These are phyloP conservation scores for Coemansia sp. DNA, from an alignment of 192 early-diverging fungal genomes.

Conservation along the genomic window DNA sequence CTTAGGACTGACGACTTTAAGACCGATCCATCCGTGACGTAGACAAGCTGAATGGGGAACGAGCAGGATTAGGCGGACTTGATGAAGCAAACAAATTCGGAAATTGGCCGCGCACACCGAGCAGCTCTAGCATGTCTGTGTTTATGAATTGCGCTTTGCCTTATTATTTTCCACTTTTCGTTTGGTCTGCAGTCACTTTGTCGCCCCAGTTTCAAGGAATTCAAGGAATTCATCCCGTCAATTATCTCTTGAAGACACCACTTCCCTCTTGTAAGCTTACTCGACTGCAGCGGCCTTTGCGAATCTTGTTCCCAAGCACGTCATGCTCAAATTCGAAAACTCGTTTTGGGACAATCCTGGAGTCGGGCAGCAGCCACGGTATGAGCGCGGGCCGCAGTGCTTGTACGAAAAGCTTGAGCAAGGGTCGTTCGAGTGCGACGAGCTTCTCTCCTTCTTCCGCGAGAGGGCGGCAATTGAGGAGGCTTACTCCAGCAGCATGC, in stretches of 20 bases:
- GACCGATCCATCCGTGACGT: too few relatives aligned
- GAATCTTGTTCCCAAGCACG: not conserved
- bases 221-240: too few relatives aligned
- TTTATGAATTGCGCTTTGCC: not conserved
- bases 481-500: constrained; percentile 40
- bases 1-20: too few relatives aligned
- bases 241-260: too few relatives aligned
- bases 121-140: too few relatives aligned
- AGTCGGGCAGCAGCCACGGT: constrained; percentile 38
- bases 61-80: too few relatives aligned
- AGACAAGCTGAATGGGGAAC: not conserved
- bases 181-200: not conserved
- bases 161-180: not conserved
- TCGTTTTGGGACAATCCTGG: constrained; percentile 54
- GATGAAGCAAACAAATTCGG: too few relatives aligned
- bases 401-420: constrained; percentile 50
- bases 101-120: too few relatives aligned
- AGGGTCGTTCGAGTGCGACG: constrained; percentile 41
- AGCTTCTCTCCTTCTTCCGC: constrained; percentile 41
- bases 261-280: too few relatives aligned
- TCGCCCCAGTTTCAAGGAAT: too few relatives aligned
- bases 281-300: too few relatives aligned
- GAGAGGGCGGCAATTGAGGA: constrained; percentile 47
- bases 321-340: constrained; percentile 51
- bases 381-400: constrained; percentile 42